Evolutionary conservation across 2,329 filamentous ascomycete species (phyloP).

Genomic region (Nectriaceae sp.): DNA sequence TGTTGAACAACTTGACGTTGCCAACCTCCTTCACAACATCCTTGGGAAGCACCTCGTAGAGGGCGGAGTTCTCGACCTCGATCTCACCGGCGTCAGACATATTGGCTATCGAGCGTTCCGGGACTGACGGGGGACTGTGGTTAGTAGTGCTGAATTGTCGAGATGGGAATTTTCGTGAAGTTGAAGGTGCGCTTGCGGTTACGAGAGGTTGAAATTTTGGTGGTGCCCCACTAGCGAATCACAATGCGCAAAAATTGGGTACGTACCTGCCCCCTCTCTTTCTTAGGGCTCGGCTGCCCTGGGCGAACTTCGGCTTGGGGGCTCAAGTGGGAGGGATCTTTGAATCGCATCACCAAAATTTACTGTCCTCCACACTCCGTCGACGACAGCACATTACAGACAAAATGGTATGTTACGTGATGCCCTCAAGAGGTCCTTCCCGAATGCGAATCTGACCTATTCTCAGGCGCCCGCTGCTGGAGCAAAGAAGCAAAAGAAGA

Average conservation of each 20-base stretch:
- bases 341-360: slow-evolving; percentile 30
- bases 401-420: slow-evolving; percentile 44
- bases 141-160: slow-evolving; percentile 41
- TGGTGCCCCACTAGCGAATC: slow-evolving; percentile 41
- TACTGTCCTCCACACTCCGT: slow-evolving; percentile 38
- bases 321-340: slow-evolving; percentile 33
- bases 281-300: slow-evolving; percentile 47
- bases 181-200: slow-evolving; percentile 35
- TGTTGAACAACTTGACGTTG: slow-evolving; percentile 96
- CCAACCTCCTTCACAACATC: slow-evolving; percentile 88
- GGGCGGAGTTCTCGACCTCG: slow-evolving; percentile 79
- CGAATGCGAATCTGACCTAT: slow-evolving; percentile 24
- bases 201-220: slow-evolving; percentile 39
- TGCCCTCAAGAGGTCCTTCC: slow-evolving; percentile 9
- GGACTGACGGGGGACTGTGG: slow-evolving; percentile 38
- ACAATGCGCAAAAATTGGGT: slow-evolving; percentile 28
- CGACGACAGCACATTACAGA: slow-evolving; percentile 44
- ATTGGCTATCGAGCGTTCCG: slow-evolving; percentile 48
- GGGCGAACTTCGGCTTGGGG: slow-evolving; percentile 32
- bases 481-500: slow-evolving; percentile 55
- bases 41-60: slow-evolving; percentile 86
- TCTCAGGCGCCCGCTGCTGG: slow-evolving; percentile 46
- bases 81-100: slow-evolving; percentile 97
- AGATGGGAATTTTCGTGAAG: slow-evolving; percentile 39
- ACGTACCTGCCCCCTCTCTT: slow-evolving; percentile 30